Evolutionary conservation across 2,329 filamentous ascomycete species (phyloP).

Genomic region (Aspergillus flavus): DNA sequence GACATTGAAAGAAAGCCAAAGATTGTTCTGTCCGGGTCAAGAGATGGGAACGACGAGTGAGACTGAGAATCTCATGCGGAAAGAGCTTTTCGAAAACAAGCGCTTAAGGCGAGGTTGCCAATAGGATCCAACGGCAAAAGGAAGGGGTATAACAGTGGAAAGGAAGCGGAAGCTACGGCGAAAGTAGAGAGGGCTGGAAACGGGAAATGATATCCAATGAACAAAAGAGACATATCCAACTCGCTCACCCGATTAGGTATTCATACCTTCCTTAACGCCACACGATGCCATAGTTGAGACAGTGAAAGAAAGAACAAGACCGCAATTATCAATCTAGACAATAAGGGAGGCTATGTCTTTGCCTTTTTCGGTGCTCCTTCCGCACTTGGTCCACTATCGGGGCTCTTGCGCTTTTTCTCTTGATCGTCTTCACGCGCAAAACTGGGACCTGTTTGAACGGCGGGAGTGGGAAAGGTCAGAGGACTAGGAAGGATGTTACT

Average conservation of each 20-base stretch:
- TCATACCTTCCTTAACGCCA: constrained; percentile 21
- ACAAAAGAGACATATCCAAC: constrained; percentile 13
- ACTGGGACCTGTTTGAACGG: constrained; percentile 43
- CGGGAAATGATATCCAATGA: constrained; percentile 9
- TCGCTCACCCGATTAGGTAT: constrained; percentile 11
- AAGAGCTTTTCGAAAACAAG: constrained; percentile 7
- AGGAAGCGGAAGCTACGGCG: constrained; percentile 11
- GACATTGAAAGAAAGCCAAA: not conserved
- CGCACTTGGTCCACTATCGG: constrained; percentile 38
- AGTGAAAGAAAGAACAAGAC: constrained; percentile 10
- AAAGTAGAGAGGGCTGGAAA: constrained; percentile 11
- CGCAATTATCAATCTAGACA: constrained; percentile 10
- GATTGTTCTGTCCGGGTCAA: constrained; percentile 3
- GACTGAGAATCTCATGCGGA: constrained; percentile 5
- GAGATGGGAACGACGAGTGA: constrained; percentile 7
- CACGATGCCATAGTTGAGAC: constrained; percentile 20
- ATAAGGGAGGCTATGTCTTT: constrained; percentile 34
- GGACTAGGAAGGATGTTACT: constrained; percentile 90
- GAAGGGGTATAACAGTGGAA: constrained; percentile 20
- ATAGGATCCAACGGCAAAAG: constrained; percentile 8
- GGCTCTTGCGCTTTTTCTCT: constrained; percentile 49
- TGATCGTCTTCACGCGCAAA: constrained; percentile 46
- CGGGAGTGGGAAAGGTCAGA: constrained; percentile 86
- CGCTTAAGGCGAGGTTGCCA: not conserved
- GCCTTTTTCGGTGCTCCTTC: constrained; percentile 42